These are phyloP conservation scores for Syncephalastrum racemosum DNA, from an alignment of 371 early-diverging fungal species.

Conservation along the genomic window DNA sequence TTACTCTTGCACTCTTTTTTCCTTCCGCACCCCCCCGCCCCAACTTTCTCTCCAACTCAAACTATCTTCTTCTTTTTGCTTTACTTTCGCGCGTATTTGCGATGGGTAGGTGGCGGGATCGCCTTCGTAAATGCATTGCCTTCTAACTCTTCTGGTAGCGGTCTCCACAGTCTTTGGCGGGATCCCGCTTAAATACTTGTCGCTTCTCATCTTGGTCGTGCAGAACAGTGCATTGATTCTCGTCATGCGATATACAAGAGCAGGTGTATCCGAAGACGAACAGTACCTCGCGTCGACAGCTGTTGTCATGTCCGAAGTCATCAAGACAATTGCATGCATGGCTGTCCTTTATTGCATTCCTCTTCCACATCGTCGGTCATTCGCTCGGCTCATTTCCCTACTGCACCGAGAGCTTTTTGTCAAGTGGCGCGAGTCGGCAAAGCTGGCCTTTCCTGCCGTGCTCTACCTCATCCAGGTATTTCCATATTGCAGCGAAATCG, in stretches of 20 bases:
- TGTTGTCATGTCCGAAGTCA: slow-evolving; percentile 84
- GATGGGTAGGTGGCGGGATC: not conserved
- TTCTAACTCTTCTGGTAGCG: not conserved
- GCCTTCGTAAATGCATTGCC: not conserved
- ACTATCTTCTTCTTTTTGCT: not conserved
- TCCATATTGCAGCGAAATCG: not conserved
- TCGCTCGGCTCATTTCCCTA: slow-evolving; percentile 17
- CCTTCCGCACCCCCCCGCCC: not conserved
- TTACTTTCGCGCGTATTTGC: slow-evolving; percentile 3
- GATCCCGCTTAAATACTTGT: slow-evolving; percentile 64
- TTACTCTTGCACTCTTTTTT: not conserved
- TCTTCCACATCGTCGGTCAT: slow-evolving; percentile 26
- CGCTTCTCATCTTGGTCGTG: slow-evolving; percentile 66
- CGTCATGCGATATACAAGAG: slow-evolving; percentile 81
- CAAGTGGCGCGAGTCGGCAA: slow-evolving; percentile 45
- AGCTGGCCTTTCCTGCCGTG: slow-evolving; percentile 81
- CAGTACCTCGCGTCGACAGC: slow-evolving; percentile 84
- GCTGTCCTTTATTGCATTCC: slow-evolving; percentile 45
- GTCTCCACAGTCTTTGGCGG: slow-evolving; percentile 6
- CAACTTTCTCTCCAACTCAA: no score
- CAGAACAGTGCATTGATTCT: slow-evolving; percentile 88
- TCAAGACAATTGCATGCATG: slow-evolving; percentile 75
- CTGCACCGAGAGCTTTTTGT: slow-evolving; percentile 39
- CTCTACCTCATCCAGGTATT: slow-evolving; percentile 86
- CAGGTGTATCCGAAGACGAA: slow-evolving; percentile 41